Evolutionary conservation across 2,329 filamentous ascomycete genomes (phyloP), one percentile per base, ranked within the genome.

Genomic region (Furcasterigmium furcatum): DNA sequence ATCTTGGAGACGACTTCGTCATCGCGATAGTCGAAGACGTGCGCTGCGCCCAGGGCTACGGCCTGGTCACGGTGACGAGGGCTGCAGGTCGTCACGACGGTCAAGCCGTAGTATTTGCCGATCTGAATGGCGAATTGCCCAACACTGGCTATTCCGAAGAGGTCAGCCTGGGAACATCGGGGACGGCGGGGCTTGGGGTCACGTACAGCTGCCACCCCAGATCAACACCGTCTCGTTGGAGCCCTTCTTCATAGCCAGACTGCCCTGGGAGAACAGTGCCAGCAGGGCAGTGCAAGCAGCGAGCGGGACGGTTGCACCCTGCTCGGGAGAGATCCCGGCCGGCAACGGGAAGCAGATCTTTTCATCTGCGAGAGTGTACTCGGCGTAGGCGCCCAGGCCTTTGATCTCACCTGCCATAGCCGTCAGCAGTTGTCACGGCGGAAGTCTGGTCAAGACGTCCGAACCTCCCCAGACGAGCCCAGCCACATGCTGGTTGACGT

Each of bases 201-300:
- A 60, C 58, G 55, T 58, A 63, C 70, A 71, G 30, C 68, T 71
- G 30, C 68, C 70, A 19, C 67, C 70, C 66, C 67, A 74, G 14
- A 74, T 58, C 5, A 75, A 55, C 4, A 75, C 53, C 3, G 48
- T 41, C 3, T 44, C 43, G 9, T 47, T 40, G 1, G 49, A 30
- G 1, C 38, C 43, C 24, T 52, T 46, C 46, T 62, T 41, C 46
- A 72, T 64, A 13, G 49, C 48, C 9, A 73, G 52, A 30, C 62
- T 65, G 3, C 57, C 53, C 32, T 61, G 59, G 1, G 67, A 70
- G 41, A 68, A 71, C 1, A 72, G 45, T 0, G 64, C 66, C 5
- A 72, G 56, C 59, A 57, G 66, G 1, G 69, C 56, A 5, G 70
- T 74, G 8, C 58, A 50, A 0, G 59, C 57, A 5, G 67, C 70